phyloP scores from a whole-genome alignment of 75 land plant genomes.

The Chamaecyparis obtusa region DNA sequence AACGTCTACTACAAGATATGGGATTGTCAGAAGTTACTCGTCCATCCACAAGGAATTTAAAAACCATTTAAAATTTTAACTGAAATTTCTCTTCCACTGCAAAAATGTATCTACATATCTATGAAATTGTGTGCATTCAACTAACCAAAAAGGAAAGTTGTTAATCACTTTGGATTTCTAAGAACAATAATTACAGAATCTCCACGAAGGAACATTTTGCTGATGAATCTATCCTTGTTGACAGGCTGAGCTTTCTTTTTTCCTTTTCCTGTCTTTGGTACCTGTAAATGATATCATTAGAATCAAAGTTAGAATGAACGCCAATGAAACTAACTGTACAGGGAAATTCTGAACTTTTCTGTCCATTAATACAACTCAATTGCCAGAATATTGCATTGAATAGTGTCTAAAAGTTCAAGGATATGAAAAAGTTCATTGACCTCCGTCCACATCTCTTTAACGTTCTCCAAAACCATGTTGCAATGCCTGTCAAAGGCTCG shows the following conservation, averaged over 20 bases:
- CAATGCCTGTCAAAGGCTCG: slow-evolving; percentile 95
- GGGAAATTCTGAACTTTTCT: background rate
- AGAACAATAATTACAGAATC: slow-evolving; percentile 97
- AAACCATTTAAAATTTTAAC: background rate
- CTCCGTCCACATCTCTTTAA: slow-evolving; percentile 99
- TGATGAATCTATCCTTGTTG: slow-evolving; percentile 94
- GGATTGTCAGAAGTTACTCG: background rate
- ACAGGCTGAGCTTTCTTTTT: slow-evolving; percentile 88
- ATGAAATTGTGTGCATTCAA: background rate
- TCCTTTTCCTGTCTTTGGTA: slow-evolving; percentile 96
- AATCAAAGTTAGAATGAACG: background rate
- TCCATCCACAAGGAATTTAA: background rate
- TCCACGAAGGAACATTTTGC: slow-evolving; percentile 96
- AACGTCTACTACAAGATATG: background rate
- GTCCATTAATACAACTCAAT: slow-evolving; percentile 21
- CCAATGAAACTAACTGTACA: background rate
- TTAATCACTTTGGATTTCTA: slow-evolving; percentile 53
- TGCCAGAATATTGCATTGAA: background rate
- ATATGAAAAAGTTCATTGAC: slow-evolving; percentile 19
- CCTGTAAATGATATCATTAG: slow-evolving; percentile 26
- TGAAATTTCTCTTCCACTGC: background rate
- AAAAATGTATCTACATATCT: background rate
- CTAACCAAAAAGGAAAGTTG: background rate
- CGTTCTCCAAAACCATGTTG: slow-evolving; percentile 98
- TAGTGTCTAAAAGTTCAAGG: background rate